These are phyloP conservation scores for Aspergillus tubingensis DNA, from an alignment of 2,329 filamentous ascomycete genomes.

Conservation along the genomic window DNA sequence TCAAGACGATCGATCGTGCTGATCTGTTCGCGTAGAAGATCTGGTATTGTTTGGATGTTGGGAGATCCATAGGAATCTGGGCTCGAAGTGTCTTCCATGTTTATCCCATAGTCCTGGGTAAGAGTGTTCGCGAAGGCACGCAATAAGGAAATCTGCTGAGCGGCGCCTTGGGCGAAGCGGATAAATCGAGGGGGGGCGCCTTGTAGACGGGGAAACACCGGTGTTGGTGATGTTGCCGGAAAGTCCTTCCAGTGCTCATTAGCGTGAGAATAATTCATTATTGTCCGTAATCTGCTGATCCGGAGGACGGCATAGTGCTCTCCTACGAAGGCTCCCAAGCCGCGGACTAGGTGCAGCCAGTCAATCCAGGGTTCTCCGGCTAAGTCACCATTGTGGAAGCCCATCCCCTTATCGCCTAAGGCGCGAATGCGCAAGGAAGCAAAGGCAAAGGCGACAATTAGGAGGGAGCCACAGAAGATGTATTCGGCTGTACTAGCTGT, in stretches of 20 bases:
- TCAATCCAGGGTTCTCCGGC: background rate
- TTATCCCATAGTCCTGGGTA: no score
- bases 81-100: no score
- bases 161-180: no score
- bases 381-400: background rate
- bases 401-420: background rate
- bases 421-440: constrained; percentile 17
- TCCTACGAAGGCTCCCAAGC: background rate
- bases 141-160: no score
- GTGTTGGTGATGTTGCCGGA: background rate
- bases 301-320: background rate
- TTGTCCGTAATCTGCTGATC: background rate
- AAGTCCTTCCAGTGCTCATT: background rate
- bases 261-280: background rate
- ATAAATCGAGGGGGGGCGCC: no score
- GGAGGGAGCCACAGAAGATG: constrained; percentile 20
- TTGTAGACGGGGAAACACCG: no score
- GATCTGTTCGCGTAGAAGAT: background rate
- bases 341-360: constrained; percentile 4
- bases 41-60: background rate
- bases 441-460: constrained; percentile 24
- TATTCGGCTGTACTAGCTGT: constrained; percentile 14
- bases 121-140: no score
- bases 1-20: constrained; percentile 2
- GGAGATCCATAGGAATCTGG: background rate